Evolutionary conservation across 139 green algal species (phyloP).

Genomic region (Chlamydomonas sphaeroides): DNA sequence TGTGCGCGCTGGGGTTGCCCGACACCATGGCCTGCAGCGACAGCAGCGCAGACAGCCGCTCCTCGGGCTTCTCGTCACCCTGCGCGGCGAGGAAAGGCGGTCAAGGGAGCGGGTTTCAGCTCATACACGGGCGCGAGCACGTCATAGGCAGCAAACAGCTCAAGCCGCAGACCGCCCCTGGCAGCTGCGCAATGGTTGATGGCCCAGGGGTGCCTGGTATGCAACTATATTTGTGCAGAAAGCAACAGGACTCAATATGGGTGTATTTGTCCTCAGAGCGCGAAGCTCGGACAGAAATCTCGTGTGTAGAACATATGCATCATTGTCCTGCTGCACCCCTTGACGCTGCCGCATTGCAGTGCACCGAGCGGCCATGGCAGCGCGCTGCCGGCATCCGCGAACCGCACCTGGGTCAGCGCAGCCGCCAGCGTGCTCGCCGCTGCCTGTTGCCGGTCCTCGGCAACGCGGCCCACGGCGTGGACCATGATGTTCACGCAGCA

Average conservation of each 20-base stretch:
- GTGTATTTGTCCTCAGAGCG: not conserved
- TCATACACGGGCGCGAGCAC: no score
- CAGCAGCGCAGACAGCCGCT: constrained; percentile 46
- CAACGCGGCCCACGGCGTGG: constrained; percentile 35
- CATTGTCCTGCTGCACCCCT: constrained; percentile 6
- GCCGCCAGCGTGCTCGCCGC: not conserved
- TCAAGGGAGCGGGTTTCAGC: no score
- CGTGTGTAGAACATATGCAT: constrained; percentile 36
- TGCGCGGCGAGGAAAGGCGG: not conserved
- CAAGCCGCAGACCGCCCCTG: no score
- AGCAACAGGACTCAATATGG: constrained; percentile 8
- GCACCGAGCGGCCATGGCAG: no score
- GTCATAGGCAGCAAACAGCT: no score
- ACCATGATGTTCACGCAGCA: constrained; percentile 52
- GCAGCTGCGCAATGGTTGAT: no score
- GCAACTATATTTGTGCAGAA: not conserved
- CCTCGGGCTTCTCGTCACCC: constrained; percentile 53
- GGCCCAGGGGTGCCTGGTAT: not conserved
- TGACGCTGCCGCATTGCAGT: no score
- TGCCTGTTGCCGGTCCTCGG: not conserved
- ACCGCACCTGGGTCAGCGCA: constrained; percentile 24
- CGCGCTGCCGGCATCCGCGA: no score
- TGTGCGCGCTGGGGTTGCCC: constrained; percentile 12
- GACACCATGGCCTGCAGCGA: constrained; percentile 48
- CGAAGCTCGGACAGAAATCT: constrained; percentile 25